phyloP scores from a whole-genome alignment of 352 stramenopile species.

The Phytopythium boreale region DNA sequence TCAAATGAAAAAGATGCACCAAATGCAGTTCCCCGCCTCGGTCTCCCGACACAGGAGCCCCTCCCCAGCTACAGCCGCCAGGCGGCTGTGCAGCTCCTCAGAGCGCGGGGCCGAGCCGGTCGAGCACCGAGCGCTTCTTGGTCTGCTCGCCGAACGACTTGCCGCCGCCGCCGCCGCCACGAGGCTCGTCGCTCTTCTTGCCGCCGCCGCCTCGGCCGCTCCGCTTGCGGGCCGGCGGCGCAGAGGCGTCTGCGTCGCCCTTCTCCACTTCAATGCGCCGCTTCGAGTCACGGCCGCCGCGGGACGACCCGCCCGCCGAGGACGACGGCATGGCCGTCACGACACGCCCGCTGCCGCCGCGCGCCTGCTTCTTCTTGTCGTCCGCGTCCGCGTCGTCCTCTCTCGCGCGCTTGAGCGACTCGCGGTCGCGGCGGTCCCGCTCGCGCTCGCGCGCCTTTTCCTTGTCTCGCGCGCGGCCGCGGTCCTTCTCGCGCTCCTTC shows the following conservation, averaged over 20 bases:
- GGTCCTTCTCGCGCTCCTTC: conserved; percentile 25
- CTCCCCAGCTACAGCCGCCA: too few species aligned
- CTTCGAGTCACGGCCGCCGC: conserved; percentile 26
- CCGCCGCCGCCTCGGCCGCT: conserved; percentile 24
- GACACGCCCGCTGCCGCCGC: conserved; percentile 32
- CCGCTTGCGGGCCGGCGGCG: background rate
- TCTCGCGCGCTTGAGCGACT: background rate
- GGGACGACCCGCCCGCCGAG: conserved; percentile 19
- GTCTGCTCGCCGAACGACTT: conserved; percentile 56
- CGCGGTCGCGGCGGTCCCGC: conserved; percentile 6
- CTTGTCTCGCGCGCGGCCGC: conserved; percentile 20
- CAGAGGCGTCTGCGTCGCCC: conserved; percentile 14
- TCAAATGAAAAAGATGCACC: background rate
- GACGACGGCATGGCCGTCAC: conserved; percentile 44
- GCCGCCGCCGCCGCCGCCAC: conserved; percentile 9
- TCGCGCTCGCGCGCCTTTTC: conserved; percentile 16
- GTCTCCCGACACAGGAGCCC: background rate
- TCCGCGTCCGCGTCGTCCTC: conserved; percentile 15
- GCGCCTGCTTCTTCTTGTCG: conserved; percentile 26
- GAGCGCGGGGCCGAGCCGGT: conserved; percentile 74
- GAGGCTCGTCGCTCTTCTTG: conserved; percentile 12
- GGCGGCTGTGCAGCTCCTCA: conserved; percentile 6
- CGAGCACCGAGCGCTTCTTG: conserved; percentile 84
- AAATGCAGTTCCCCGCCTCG: background rate
- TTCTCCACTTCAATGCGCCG: conserved; percentile 55